A percentile compares a stretch with the other conserved stretches of the same genome.
phyloP scores from a whole-genome alignment of 768 basidiomycete species.

The Xerocomellus intermedius region DNA sequence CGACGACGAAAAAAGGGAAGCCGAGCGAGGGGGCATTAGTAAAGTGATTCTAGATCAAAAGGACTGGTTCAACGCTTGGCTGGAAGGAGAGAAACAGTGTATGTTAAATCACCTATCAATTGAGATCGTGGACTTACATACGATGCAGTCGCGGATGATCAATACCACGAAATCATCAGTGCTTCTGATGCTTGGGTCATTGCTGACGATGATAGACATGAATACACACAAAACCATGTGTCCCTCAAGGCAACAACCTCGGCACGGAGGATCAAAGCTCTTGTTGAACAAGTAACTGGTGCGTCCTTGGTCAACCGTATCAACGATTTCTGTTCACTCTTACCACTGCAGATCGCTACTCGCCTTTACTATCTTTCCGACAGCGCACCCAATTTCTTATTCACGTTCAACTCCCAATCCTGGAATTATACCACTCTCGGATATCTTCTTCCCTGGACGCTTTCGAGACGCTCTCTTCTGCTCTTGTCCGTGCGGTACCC shows the following conservation, averaged over 20 bases:
- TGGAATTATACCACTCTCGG: conserved; percentile 74
- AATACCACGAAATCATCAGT: conserved; percentile 82
- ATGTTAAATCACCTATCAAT: conserved; percentile 30
- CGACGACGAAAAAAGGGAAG: conserved; percentile 19
- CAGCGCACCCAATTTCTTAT: conserved; percentile 85
- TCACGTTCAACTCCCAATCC: conserved; percentile 78
- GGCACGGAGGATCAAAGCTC: conserved; percentile 75
- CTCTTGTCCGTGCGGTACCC: conserved; percentile 87
- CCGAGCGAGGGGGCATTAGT: conserved; percentile 74
- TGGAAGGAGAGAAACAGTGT: conserved; percentile 89
- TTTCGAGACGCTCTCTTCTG: conserved; percentile 87
- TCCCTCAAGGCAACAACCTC: conserved; percentile 72
- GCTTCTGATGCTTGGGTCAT: conserved; percentile 85
- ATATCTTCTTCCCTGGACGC: conserved; percentile 87
- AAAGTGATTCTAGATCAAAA: conserved; percentile 76
- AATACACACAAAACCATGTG: conserved; percentile 31
- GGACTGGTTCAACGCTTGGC: conserved; percentile 92
- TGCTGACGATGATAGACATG: conserved; percentile 58
- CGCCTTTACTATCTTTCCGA: conserved; percentile 71
- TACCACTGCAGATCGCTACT: conserved; percentile 72
- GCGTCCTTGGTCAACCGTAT: conserved; percentile 13
- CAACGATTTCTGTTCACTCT: background rate
- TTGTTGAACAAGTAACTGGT: conserved; percentile 94
- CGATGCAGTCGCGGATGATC: conserved; percentile 74
- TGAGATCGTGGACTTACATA: background rate